A percentile compares a stretch with the other conserved stretches of the same genome.
These are phyloP conservation scores for Pholiota adiposa DNA, from an alignment of 1,284 basidiomycete species.

Conservation along the genomic window DNA sequence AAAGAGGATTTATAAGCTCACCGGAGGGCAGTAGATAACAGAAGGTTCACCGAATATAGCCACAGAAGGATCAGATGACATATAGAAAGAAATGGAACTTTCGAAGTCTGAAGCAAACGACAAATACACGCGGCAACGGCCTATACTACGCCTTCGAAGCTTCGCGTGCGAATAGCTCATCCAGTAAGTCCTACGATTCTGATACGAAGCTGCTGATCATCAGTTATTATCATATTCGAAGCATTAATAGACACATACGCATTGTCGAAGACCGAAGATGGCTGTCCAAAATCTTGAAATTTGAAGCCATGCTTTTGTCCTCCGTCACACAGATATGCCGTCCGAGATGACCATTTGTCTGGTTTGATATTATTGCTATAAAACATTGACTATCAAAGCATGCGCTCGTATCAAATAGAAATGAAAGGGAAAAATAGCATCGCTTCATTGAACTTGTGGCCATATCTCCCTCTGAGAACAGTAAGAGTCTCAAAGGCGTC, in stretches of 20 bases:
- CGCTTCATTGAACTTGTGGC: not conserved
- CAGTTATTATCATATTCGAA: too few species aligned
- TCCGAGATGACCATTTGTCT: not conserved
- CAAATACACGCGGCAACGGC: too few species aligned
- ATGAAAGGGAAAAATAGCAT: conserved; percentile 2
- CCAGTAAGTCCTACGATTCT: too few species aligned
- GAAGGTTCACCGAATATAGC: not conserved
- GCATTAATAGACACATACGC: not conserved
- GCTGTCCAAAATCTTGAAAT: too few species aligned
- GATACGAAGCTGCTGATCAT: too few species aligned
- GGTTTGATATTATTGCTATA: not conserved
- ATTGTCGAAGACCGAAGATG: not conserved
- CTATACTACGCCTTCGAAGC: too few species aligned
- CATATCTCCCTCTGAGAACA: not conserved
- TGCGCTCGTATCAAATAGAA: not conserved
- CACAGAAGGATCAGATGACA: not conserved
- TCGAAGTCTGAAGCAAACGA: not conserved
- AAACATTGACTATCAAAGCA: not conserved
- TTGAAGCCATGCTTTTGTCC: too few species aligned
- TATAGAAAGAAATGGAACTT: not conserved
- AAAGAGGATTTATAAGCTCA: not conserved
- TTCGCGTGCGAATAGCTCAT: too few species aligned
- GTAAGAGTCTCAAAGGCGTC: not conserved
- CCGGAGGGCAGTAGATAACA: not conserved
- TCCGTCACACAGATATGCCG: too few species aligned